Base-by-base conservation (phyloP, 2,329 filamentous ascomycete species). In the Hypoxylon sp. region DNA sequence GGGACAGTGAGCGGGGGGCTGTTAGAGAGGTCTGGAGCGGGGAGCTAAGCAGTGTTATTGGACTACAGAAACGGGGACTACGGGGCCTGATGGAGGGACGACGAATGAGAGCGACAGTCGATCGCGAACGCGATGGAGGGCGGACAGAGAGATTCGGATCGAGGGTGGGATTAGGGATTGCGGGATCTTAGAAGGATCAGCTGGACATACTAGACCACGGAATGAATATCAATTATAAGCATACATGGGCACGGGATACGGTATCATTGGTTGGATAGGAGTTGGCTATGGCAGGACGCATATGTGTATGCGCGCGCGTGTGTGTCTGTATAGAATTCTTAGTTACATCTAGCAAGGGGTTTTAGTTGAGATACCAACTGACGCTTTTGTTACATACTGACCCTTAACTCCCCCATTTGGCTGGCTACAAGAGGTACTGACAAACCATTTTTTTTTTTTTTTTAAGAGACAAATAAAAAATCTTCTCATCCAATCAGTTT, bases 81-180 rank as follows among this genome's bases (percentile, higher is more conserved):
- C 86, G 95, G 65, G 96, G 96, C 0, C 80, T 99, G 72, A 98
- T 99, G 96, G 96, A 98, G 79, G 95, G 95, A 2, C 85, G 95
- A 48, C 86, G 95, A 66, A 90, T 98, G 83, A 74, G 77, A 50
- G 78, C 76, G 3, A 78, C 75, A n/a, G 74, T 77, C 25, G 77
- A 76, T 48, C 74, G 75, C 13, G 77, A 74, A 52, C 74, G 75
- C 6, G 71, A 80, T 58, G 74, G 75, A 23, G 72, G 74, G 17
- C 69, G 72, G 64, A 60, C 74, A 23, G 75, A 78, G 50, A 73
- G 74, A 57, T 74, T 75, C 52, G 68, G 75, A 58, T 75, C 74
- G 43, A 77, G 85, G 50, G 82, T 87, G 25, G 86, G 86, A 9
- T 76, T 88, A 13, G 86, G 86, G 1, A 87, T 88, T 76, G 85